Conservation (phyloP, 306 rosid genomes). For the Vigna trinervia region DNA sequence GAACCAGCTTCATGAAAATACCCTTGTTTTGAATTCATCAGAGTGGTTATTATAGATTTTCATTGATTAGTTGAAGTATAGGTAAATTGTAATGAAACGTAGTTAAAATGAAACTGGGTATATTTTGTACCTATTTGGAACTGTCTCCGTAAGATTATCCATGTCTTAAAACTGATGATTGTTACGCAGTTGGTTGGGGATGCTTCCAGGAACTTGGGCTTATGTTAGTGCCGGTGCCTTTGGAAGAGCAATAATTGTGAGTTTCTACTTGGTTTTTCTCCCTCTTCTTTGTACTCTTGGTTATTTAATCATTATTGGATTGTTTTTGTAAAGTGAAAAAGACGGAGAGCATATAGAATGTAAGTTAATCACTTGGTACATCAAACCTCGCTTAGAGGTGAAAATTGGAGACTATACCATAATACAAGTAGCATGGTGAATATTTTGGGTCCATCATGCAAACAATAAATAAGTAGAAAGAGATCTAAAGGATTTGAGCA, state of each 20-base stretch:
- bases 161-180: slow-evolving; percentile 40
- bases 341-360: neutral
- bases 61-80: slow-evolving; percentile 32
- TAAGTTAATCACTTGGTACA: neutral
- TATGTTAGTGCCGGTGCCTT: slow-evolving; percentile 99
- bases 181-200: slow-evolving; percentile 90
- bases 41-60: slow-evolving; percentile 5
- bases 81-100: neutral
- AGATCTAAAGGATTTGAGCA: neutral
- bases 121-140: slow-evolving; percentile 32
- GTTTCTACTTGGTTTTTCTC: slow-evolving; percentile 48
- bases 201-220: slow-evolving; percentile 99
- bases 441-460: neutral
- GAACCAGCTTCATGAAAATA: neutral
- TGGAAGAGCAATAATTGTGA: slow-evolving; percentile 95
- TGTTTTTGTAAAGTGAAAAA: neutral
- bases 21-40: slow-evolving; percentile 20
- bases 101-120: slow-evolving; percentile 23
- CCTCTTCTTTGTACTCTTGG: neutral
- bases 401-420: neutral
- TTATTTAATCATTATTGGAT: slow-evolving; percentile 6
- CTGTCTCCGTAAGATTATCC: slow-evolving; percentile 1
- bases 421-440: neutral
- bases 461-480: neutral
- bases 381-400: neutral